A percentile compares a stretch with the other conserved stretches of the same genome.
Evolutionary conservation across 1,139 yeast species (phyloP).

Genomic region (Saccharomyces hybrid): DNA sequence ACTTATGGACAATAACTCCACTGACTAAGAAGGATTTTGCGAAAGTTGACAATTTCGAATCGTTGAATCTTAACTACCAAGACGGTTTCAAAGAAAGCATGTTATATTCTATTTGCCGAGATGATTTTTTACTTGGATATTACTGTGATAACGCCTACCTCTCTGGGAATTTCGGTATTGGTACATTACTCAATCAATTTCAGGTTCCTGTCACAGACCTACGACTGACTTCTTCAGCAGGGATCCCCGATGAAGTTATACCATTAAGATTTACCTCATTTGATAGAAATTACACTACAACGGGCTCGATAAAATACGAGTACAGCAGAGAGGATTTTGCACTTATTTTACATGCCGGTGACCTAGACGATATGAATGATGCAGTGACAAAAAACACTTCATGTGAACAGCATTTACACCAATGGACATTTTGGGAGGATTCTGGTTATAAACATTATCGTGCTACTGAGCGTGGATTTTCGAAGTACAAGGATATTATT

Average conservation of each 20-base stretch:
- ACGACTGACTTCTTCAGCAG: constrained; percentile 8
- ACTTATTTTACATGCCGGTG: not conserved
- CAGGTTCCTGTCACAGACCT: constrained; percentile 21
- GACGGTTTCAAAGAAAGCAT: constrained; percentile 12
- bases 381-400: not conserved
- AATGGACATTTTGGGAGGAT: not conserved
- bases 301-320: not conserved
- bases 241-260: constrained; percentile 2
- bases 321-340: not conserved
- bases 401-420: not conserved
- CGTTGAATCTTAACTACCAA: constrained; percentile 20
- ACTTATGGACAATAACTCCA: constrained; percentile 18
- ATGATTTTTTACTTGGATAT: constrained; percentile 16
- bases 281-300: constrained; percentile 6
- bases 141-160: constrained; percentile 12
- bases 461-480: not conserved
- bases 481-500: not conserved
- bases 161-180: constrained; percentile 22
- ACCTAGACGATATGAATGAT: not conserved
- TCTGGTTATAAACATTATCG: not conserved
- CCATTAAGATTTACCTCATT: constrained; percentile 17
- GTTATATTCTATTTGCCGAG: constrained; percentile 15
- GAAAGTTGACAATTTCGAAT: constrained; percentile 18
- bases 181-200: constrained; percentile 22
- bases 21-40: constrained; percentile 15